These are phyloP conservation scores for Aspergillus aculeatinus DNA, from an alignment of 2,329 filamentous ascomycete genomes.

Conservation along the genomic window DNA sequence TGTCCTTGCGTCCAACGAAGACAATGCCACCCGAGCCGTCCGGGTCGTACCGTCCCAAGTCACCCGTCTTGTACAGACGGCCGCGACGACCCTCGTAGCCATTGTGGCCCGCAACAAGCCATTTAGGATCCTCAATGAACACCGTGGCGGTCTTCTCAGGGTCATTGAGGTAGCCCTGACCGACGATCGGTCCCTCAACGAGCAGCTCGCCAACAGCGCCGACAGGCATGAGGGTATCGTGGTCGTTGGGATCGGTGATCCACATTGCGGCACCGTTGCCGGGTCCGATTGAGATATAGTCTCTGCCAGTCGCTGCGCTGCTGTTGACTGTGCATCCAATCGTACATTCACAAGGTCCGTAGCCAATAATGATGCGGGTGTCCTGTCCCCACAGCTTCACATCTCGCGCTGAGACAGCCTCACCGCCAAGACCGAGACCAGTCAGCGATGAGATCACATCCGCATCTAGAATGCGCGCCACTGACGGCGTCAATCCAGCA, in stretches of 20 bases:
- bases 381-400: constrained; percentile 43
- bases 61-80: constrained; percentile 44
- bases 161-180: constrained; percentile 47
- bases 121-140: constrained; percentile 41
- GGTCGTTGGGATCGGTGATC: constrained; percentile 42
- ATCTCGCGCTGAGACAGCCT: constrained; percentile 43
- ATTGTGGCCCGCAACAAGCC: constrained; percentile 33
- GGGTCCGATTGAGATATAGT: constrained; percentile 41
- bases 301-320: constrained; percentile 32
- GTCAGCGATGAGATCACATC: constrained; percentile 44
- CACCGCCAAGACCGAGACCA: constrained; percentile 46
- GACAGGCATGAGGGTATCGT: constrained; percentile 40
- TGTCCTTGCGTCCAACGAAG: constrained; percentile 42
- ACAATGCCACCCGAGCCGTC: constrained; percentile 40
- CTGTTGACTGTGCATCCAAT: constrained; percentile 43
- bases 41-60: constrained; percentile 39
- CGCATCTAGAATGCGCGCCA: constrained; percentile 51
- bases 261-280: constrained; percentile 39
- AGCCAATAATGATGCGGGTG: constrained; percentile 48
- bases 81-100: constrained; percentile 27
- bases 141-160: constrained; percentile 34
- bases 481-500: constrained; percentile 60
- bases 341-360: constrained; percentile 46
- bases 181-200: constrained; percentile 50
- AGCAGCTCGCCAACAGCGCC: constrained; percentile 50